Evolutionary conservation across 2,329 filamentous ascomycete species (phyloP).

Genomic region (Colletotrichum zoysiae): DNA sequence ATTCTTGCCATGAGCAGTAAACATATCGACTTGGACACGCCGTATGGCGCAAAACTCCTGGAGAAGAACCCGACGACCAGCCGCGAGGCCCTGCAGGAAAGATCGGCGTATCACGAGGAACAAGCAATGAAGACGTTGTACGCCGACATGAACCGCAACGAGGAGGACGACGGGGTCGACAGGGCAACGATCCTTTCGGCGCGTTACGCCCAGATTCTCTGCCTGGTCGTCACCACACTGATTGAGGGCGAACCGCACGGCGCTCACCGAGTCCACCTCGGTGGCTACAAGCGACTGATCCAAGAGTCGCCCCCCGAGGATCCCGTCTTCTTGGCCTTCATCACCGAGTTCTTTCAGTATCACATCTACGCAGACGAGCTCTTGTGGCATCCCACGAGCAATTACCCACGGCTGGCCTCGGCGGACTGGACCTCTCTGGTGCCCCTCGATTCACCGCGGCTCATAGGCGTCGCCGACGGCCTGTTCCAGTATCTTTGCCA

Average conservation of each 20-base stretch:
- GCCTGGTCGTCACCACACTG: slow-evolving; percentile 68
- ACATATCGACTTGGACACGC: slow-evolving; percentile 73
- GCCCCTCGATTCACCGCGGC: slow-evolving; percentile 62
- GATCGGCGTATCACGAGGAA: slow-evolving; percentile 68
- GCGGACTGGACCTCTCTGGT: slow-evolving; percentile 59
- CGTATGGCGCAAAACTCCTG: slow-evolving; percentile 67
- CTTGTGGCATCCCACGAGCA: slow-evolving; percentile 61
- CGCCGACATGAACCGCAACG: slow-evolving; percentile 58
- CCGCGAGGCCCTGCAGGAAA: slow-evolving; percentile 59
- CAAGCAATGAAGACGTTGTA: slow-evolving; percentile 66
- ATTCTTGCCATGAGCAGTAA: slow-evolving; percentile 86
- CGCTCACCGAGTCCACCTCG: slow-evolving; percentile 83
- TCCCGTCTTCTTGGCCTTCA: slow-evolving; percentile 73
- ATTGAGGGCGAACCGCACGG: slow-evolving; percentile 70
- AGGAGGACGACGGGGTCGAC: slow-evolving; percentile 58
- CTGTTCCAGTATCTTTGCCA: slow-evolving; percentile 83
- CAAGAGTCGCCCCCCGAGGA: slow-evolving; percentile 70
- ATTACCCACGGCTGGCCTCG: slow-evolving; percentile 54
- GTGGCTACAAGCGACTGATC: slow-evolving; percentile 81
- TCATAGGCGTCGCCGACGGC: slow-evolving; percentile 86
- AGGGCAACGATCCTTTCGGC: slow-evolving; percentile 64
- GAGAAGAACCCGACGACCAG: slow-evolving; percentile 62
- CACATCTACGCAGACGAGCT: slow-evolving; percentile 77
- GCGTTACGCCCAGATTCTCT: slow-evolving; percentile 73
- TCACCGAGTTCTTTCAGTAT: slow-evolving; percentile 87